These are phyloP conservation scores for Emmonsiellopsis sp. DNA, from an alignment of 2,329 filamentous ascomycete genomes.

Conservation along the genomic window DNA sequence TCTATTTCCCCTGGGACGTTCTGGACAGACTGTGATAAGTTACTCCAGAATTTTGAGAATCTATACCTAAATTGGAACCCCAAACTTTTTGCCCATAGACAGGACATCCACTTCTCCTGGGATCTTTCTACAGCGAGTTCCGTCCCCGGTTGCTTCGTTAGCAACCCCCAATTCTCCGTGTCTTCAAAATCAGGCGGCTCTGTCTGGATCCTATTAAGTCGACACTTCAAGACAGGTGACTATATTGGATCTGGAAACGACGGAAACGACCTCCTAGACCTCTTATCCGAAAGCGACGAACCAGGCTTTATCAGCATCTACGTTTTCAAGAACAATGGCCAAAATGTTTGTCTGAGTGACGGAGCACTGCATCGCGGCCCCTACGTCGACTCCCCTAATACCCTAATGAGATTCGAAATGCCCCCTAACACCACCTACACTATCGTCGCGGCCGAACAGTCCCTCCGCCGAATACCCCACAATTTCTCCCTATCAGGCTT, in stretches of 20 bases:
- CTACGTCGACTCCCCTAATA: constrained; percentile 93
- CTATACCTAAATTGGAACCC: constrained; percentile 98
- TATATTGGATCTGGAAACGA: constrained; percentile 21
- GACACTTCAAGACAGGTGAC: constrained; percentile 69
- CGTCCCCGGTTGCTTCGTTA: constrained; percentile 64
- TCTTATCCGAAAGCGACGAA: constrained; percentile 39
- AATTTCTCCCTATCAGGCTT: constrained; percentile 84
- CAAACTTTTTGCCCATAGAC: constrained; percentile 64
- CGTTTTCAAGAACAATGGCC: constrained; percentile 62
- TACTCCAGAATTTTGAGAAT: constrained; percentile 87
- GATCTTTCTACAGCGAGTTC: constrained; percentile 43
- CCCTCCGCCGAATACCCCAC: constrained; percentile 62
- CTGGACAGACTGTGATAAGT: constrained; percentile 84
- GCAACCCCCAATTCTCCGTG: constrained; percentile 53
- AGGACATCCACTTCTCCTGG: constrained; percentile 90
- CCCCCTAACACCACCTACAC: constrained; percentile 45
- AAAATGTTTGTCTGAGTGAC: constrained; percentile 64
- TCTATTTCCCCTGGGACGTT: constrained; percentile 60
- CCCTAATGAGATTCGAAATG: constrained; percentile 64
- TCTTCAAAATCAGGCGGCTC: constrained; percentile 45
- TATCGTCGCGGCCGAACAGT: constrained; percentile 67
- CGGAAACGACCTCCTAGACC: constrained; percentile 13
- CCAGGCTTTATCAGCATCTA: constrained; percentile 83
- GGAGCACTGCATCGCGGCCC: constrained; percentile 63
- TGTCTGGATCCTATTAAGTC: constrained; percentile 76